Evolutionary conservation across 108 stramenopile genomes (phyloP).

Genomic region (Cyclostephanos tholiformis): DNA sequence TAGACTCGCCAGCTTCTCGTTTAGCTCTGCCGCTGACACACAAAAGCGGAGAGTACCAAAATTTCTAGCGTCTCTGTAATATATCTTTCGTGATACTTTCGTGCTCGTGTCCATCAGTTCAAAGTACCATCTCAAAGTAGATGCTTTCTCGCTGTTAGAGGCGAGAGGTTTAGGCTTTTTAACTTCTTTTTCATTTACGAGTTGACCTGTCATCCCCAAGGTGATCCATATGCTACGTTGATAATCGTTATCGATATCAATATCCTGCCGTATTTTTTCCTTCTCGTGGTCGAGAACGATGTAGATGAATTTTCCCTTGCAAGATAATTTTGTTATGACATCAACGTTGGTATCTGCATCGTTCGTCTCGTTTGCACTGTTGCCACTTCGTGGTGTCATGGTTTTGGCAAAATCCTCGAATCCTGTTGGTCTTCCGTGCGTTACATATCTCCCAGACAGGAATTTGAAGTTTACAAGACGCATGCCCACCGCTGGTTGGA

Average conservation of each 20-base stretch:
- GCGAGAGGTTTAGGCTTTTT: conserved; percentile 19
- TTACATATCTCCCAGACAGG: conserved; percentile 77
- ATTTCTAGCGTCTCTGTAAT: conserved; percentile 75
- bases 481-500: conserved; percentile 70
- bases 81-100: conserved; percentile 32
- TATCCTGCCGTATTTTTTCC: conserved; percentile 1
- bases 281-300: conserved; percentile 64
- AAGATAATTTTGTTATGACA: conserved; percentile 65
- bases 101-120: conserved; percentile 51
- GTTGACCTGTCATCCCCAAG: conserved; percentile 83
- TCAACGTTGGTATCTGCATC: conserved; percentile 47
- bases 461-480: conserved; percentile 67
- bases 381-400: conserved; percentile 54
- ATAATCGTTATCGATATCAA: conserved; percentile 46
- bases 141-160: conserved; percentile 36
- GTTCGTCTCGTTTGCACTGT: neutral
- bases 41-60: conserved; percentile 82
- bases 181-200: conserved; percentile 50
- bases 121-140: conserved; percentile 67
- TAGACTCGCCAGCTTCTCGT: conserved; percentile 66
- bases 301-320: conserved; percentile 90
- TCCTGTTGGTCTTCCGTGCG: conserved; percentile 69
- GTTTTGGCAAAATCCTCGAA: conserved; percentile 74
- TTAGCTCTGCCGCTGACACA: conserved; percentile 61
- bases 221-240: conserved; percentile 87